Evolutionary conservation across 2,329 filamentous ascomycete genomes (phyloP).

Genomic region (Peltaster fructicola): DNA sequence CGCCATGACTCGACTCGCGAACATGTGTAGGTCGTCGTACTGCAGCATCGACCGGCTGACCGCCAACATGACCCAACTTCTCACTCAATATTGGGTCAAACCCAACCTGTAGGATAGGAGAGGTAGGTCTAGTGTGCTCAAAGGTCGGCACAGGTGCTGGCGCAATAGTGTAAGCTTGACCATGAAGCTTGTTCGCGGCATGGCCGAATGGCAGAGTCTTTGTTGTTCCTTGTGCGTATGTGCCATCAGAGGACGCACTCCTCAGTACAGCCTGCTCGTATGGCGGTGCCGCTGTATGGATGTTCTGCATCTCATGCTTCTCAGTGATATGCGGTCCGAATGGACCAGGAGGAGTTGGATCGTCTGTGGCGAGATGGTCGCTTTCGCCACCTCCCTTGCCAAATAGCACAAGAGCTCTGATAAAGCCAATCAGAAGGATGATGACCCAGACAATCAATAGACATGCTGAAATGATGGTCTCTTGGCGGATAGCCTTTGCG

Average conservation of each 20-base stretch:
- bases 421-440: constrained; percentile 55
- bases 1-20: constrained; percentile 28
- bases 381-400: constrained; percentile 29
- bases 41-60: constrained; percentile 24
- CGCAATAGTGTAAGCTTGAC: constrained; percentile 28
- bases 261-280: too few relatives aligned
- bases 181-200: constrained; percentile 24
- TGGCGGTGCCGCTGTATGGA: too few relatives aligned
- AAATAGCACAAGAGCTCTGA: constrained; percentile 47
- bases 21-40: constrained; percentile 25
- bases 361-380: too few relatives aligned
- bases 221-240: too few relatives aligned
- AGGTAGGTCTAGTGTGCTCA: constrained; percentile 16
- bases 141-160: constrained; percentile 27
- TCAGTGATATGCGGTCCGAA: too few relatives aligned
- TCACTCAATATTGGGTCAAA: constrained; percentile 17
- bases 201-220: too few relatives aligned
- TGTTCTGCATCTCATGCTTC: too few relatives aligned
- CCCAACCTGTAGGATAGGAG: constrained; percentile 11
- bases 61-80: constrained; percentile 26
- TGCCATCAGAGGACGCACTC: too few relatives aligned
- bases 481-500: constrained; percentile 48
- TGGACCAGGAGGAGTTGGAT: too few relatives aligned
- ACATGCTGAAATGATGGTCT: constrained; percentile 61
- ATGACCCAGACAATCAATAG: constrained; percentile 64